These are phyloP conservation scores for Candida albicans DNA, from an alignment of 1,139 yeast genomes.

Conservation along the genomic window DNA sequence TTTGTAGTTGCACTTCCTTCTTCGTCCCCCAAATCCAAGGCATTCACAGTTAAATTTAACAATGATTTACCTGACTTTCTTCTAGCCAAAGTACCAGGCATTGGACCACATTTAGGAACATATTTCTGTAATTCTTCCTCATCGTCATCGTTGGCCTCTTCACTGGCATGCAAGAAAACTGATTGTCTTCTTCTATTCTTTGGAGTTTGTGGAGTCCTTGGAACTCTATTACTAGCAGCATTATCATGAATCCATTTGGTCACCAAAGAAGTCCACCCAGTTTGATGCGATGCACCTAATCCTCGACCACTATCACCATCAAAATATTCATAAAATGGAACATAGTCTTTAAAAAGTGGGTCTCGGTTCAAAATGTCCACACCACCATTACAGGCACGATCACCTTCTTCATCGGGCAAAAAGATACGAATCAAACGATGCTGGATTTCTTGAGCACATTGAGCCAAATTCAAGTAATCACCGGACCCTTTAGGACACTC, in stretches of 20 bases:
- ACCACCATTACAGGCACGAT: constrained; percentile 81
- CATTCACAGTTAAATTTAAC: constrained; percentile 63
- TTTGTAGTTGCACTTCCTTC: constrained; percentile 36
- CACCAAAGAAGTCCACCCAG: constrained; percentile 96
- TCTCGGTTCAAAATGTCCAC: constrained; percentile 64
- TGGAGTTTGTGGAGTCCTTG: constrained; percentile 54
- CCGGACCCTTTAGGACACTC: constrained; percentile 94
- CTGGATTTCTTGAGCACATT: constrained; percentile 89
- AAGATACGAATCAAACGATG: constrained; percentile 83
- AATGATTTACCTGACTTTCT: constrained; percentile 73
- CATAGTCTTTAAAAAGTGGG: constrained; percentile 71
- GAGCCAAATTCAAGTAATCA: constrained; percentile 75
- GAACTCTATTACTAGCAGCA: constrained; percentile 64
- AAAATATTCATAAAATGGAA: constrained; percentile 85
- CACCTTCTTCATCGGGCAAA: constrained; percentile 67
- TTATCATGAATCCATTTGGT: constrained; percentile 94
- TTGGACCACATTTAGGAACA: constrained; percentile 50
- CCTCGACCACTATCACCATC: constrained; percentile 97
- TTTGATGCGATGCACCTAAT: constrained; percentile 91
- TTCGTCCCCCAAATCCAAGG: constrained; percentile 65
- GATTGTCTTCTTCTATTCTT: constrained; percentile 25
- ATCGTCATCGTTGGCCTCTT: constrained; percentile 26
- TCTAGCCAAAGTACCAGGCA: constrained; percentile 56
- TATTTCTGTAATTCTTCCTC: constrained; percentile 36
- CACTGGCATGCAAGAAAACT: constrained; percentile 24